These are phyloP conservation scores for Wallacemonas sp. DNA, from an alignment of 208 protist species.

Conservation along the genomic window DNA sequence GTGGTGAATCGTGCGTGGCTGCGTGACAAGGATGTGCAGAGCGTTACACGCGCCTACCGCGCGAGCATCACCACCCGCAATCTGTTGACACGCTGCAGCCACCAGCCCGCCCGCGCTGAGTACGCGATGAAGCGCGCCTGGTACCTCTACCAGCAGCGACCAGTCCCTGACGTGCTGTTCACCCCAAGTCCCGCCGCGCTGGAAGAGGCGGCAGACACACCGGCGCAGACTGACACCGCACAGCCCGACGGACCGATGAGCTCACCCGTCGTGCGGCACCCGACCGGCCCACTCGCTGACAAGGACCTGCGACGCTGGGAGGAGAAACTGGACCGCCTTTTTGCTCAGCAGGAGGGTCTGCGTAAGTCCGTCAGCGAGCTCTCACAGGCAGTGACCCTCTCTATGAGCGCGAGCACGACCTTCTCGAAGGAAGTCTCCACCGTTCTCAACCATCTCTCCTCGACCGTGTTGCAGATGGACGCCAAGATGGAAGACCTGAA, in stretches of 20 bases:
- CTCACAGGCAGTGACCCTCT: constrained; percentile 35
- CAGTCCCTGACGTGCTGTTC: constrained; percentile 62
- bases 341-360: constrained; percentile 40
- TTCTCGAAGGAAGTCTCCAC: constrained; percentile 67
- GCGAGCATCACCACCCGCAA: constrained; percentile 87
- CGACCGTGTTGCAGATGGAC: constrained; percentile 69
- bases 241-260: neutral
- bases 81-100: constrained; percentile 82
- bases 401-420: constrained; percentile 12
- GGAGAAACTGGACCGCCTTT: constrained; percentile 41
- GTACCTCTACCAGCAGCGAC: constrained; percentile 75
- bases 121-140: constrained; percentile 88
- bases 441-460: constrained; percentile 71
- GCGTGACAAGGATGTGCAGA: constrained; percentile 40
- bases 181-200: constrained; percentile 17
- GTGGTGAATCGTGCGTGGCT: constrained; percentile 81
- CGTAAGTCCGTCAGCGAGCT: constrained; percentile 39
- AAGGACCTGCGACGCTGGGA: constrained; percentile 20
- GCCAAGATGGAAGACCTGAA: constrained; percentile 62
- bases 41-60: constrained; percentile 62
- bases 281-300: neutral
- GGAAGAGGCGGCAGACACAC: neutral
- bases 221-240: neutral
- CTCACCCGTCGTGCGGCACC: neutral
- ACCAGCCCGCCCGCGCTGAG: constrained; percentile 74